Evolutionary conservation across 208 protist species (phyloP), one percentile per base, ranked within the genome.

Genomic region (Crithidia thermophila): DNA sequence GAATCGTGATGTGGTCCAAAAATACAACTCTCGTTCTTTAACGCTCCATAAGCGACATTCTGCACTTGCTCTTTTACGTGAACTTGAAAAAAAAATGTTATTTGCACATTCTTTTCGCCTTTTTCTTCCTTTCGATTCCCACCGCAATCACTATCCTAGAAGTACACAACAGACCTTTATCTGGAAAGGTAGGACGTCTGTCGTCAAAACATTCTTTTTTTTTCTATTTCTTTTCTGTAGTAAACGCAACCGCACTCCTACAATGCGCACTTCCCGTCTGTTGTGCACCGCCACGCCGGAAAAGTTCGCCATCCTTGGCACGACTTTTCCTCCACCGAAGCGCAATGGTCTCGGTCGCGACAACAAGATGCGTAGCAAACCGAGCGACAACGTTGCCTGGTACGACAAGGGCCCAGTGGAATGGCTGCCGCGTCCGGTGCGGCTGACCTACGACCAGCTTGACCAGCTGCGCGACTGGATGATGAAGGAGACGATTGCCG

Each of bases 341-440:
- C 87, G 86, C 30, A 88, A 65, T 53, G 90, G 86, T 31, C 30
- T 94, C 28, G 90, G 90, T 6, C 81, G 90, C 31, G 66, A 75
- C 27, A 94, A 93, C 72, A 96, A 94, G 68, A 94, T 96, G 87
- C 85, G 90, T 71, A 87, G 79, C 46, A 92, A 93, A 58, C 86
- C 88, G n/a, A 91, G 85, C 67, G 91, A 96, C 71, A 96, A 96
- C 64, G 78, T 85, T 0, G 88, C 91, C 37, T 96, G 86, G 88
- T 96, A 94, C 70, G 91, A 96, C 70, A 91, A 89, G 57, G 91
- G 91, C 16, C 86, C 86, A 0, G 91, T 97, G 11, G 91, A 97
- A 72, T 97, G 91, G 91, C 72, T 97, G 34, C 91, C 91, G 10
- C 82, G 91, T 0, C 91, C 91, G 6, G 88, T 94, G 56, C 84